Base-by-base conservation (phyloP, 306 rosid species). In the Vicia faba region DNA sequence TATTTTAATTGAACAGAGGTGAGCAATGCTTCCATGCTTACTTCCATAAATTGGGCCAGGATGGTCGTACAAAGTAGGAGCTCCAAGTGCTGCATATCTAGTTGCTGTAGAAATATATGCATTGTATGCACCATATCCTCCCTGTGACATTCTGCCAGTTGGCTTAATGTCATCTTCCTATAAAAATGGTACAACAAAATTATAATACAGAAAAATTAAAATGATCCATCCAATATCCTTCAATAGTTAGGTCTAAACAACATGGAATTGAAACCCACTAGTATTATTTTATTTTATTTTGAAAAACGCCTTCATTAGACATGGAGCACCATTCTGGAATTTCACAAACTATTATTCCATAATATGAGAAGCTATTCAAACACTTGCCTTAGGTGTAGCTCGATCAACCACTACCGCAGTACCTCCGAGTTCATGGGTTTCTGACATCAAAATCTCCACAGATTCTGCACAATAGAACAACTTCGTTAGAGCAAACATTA, bases 71-170 rank as follows among this genome's bases (percentile, higher is more conserved):
- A 95, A 76, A 63, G 97, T 95, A 73, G 99, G 99, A 76, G 99
- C 91, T 69, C 99, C 99, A 26, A 95, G 88, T 31, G 96, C 95
- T 35, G 99, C 99, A 81, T 95, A 95, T 82, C 99, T 82, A 76
- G 99, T 95, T 64, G 99, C 93, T 44, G 96, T 89, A 39, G 99
- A 88, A 64, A 95, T 95, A 82, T 95, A 95, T 11, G 99, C 95
- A 81, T 86, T 87, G 81, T 95, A 95, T 78, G 99, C 99, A 68
- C 99, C 99, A 81, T 90, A 90, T 56, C 96, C 98, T 72, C 96
- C 96, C 66, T 82, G 91, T 23, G 88, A 35, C 87, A 82, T 72
- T 85, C 96, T 84, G 51, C 91, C 82, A 38, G 80, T 31, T 26
- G 97, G 95, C 88, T 84, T 85, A 74, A 82, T 79, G 66, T 95